Base-by-base conservation (phyloP, 176 grass and related monocot genomes). In the Oryza rufipogon region DNA sequence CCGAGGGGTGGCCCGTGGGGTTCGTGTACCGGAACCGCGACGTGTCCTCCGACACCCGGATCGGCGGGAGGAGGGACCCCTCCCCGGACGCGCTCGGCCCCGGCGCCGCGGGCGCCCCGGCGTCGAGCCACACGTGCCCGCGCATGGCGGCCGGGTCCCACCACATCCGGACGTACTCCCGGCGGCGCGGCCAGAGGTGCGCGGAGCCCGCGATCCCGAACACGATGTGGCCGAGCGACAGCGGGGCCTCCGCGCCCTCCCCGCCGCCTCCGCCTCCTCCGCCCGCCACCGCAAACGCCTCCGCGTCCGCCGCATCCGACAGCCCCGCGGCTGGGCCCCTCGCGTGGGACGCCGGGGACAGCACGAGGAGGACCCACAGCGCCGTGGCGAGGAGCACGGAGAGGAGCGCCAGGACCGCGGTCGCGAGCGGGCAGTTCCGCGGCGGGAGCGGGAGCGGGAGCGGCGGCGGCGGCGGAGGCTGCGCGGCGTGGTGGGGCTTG, bases 41-140 rank as follows among this genome's bases (percentile, higher is more conserved):
- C 73, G 94, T 99, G 74, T 99, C 96, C 84, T 94, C 91, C 14
- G 96, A 99, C 73, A 99, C 90, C 33, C 89, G 96, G 84, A 98
- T 86, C 49, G 93, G 86, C 28, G 96, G 91, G 10, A 98, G 89
- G 60, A 15, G 19, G 5, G 85, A 73, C 4, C 48, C 77, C 15
- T 84, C 79, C 11, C 77, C 65, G 15, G 84, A 33, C 3, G 89
- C 80, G 48, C 81, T 90, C 30, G 91, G 80, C 12, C 85, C 80
- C 36, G 82, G 78, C 15, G 70, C 72, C 16, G 77, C 70, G 5
- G 73, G 81, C 7, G 72, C 80, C 17, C 71, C 47, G 1, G 89
- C 83, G 68, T 98, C 92, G 45, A 95, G 87, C 95, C 95, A 95
- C 22, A 98, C 89, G 81, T 95, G 71, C 11, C 91, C 91, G 16